Conservation (phyloP, 495 filamentous ascomycete species). For the Melanomma pulvis-pyrius region DNA sequence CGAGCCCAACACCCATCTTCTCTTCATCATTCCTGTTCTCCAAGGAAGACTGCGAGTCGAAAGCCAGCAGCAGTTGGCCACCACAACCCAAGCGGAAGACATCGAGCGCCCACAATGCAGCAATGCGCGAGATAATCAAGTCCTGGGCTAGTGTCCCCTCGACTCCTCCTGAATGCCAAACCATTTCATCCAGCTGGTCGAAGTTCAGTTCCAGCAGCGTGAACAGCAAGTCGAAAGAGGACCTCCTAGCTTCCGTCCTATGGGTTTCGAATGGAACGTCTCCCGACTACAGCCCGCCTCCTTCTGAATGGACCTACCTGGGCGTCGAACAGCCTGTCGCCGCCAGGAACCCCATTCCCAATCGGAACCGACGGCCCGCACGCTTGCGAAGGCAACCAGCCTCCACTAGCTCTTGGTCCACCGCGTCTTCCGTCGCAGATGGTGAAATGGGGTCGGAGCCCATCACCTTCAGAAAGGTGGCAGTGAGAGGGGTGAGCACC, state of each 20-base stretch:
- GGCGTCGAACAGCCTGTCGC: slow-evolving; percentile 3
- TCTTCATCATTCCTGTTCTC: not conserved
- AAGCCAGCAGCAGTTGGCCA: not conserved
- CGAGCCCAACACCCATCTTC: not conserved
- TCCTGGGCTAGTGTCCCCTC: not conserved
- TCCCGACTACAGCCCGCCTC: slow-evolving; percentile 12
- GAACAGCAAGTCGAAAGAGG: not conserved
- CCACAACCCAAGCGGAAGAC: not conserved
- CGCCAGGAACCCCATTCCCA: not conserved
- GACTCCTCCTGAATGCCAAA: slow-evolving; percentile 5
- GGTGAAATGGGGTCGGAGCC: not conserved
- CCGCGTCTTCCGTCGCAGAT: not conserved
- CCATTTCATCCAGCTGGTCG: slow-evolving; percentile 10
- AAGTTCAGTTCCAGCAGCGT: not conserved
- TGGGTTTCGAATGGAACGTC: not conserved
- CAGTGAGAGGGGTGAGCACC: not conserved
- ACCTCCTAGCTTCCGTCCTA: slow-evolving; percentile 8
- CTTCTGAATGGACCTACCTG: slow-evolving; percentile 7
- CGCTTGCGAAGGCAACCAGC: not conserved
- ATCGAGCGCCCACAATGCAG: slow-evolving; percentile 9
- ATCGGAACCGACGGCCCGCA: not conserved
- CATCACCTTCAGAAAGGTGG: slow-evolving; percentile 8
- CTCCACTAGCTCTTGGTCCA: slow-evolving; percentile 7
- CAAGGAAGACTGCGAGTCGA: not conserved
- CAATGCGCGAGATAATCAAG: slow-evolving; percentile 13